Conservation (phyloP, 768 basidiomycete genomes). For the Hygrophorus russula region DNA sequence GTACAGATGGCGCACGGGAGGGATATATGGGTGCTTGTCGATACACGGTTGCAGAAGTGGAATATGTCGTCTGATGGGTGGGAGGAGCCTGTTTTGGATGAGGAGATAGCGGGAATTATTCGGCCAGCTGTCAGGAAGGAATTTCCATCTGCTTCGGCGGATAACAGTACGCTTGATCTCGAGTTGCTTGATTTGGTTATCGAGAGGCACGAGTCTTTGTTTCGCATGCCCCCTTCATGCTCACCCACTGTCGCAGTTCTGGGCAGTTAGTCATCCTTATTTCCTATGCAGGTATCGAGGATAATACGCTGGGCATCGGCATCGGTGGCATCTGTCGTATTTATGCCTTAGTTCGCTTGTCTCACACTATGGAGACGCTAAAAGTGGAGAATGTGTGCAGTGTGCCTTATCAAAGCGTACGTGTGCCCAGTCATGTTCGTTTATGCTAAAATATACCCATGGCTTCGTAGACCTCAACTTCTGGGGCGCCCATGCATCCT, state of each 20-base stretch:
- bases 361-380: slow-evolving; percentile 29
- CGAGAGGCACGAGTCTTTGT: slow-evolving; percentile 32
- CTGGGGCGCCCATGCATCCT: slow-evolving; percentile 63
- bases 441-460: neutral
- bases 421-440: slow-evolving; percentile 12
- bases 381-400: slow-evolving; percentile 36
- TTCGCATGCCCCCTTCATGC: neutral
- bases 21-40: slow-evolving; percentile 60
- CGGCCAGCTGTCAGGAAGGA: slow-evolving; percentile 34
- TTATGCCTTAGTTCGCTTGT: slow-evolving; percentile 50
- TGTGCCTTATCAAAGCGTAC: slow-evolving; percentile 71
- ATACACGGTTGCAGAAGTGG: slow-evolving; percentile 64
- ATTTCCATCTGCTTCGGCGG: slow-evolving; percentile 23
- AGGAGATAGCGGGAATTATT: slow-evolving; percentile 41
- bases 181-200: slow-evolving; percentile 64
- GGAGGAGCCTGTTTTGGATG: slow-evolving; percentile 53
- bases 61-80: slow-evolving; percentile 54
- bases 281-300: slow-evolving; percentile 51
- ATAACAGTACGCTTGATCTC: slow-evolving; percentile 47
- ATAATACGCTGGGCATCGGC: slow-evolving; percentile 25
- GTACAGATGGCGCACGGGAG: slow-evolving; percentile 30
- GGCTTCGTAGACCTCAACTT: slow-evolving; percentile 42
- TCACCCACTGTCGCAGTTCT: slow-evolving; percentile 20
- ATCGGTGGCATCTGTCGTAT: slow-evolving; percentile 41
- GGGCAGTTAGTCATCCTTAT: slow-evolving; percentile 50